phyloP scores from a whole-genome alignment of 305 asterid genomes.

The Solanum hybrid region DNA sequence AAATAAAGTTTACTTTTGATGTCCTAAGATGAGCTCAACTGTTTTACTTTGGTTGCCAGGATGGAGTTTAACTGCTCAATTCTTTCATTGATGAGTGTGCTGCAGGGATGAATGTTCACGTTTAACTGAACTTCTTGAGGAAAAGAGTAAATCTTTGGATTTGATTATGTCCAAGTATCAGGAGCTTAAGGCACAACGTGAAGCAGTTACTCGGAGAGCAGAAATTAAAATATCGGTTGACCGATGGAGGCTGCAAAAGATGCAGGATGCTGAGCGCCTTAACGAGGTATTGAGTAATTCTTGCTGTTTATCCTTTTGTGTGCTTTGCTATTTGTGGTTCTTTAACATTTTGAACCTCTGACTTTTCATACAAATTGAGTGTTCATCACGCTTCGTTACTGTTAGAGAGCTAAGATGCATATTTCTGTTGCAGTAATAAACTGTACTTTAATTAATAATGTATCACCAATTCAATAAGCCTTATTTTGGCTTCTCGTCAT shows the following conservation, averaged over 20 bases:
- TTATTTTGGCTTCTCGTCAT: background rate
- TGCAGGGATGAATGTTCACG: constrained; percentile 74
- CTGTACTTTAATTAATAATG: background rate
- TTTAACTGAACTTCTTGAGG: constrained; percentile 49
- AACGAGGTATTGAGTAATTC: constrained; percentile 51
- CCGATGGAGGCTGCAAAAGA: constrained; percentile 81
- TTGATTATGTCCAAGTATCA: constrained; percentile 62
- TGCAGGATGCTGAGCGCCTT: constrained; percentile 82
- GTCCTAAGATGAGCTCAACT: background rate
- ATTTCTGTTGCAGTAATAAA: background rate
- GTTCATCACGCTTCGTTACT: background rate
- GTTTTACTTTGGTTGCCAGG: background rate
- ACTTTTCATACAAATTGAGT: background rate
- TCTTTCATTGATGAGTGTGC: background rate
- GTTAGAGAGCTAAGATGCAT: background rate
- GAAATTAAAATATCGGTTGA: constrained; percentile 77
- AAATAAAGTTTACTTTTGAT: background rate
- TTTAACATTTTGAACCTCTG: background rate
- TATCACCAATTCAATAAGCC: background rate
- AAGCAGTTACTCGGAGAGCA: constrained; percentile 50
- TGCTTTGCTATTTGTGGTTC: background rate
- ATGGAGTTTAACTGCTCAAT: background rate
- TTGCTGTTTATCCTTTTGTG: background rate
- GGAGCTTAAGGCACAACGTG: constrained; percentile 53
- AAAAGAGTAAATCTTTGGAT: constrained; percentile 70